A percentile compares a stretch with the other conserved stretches of the same genome.
Conservation (phyloP, 495 filamentous ascomycete species). For the Lasiosphaeria miniovina region DNA sequence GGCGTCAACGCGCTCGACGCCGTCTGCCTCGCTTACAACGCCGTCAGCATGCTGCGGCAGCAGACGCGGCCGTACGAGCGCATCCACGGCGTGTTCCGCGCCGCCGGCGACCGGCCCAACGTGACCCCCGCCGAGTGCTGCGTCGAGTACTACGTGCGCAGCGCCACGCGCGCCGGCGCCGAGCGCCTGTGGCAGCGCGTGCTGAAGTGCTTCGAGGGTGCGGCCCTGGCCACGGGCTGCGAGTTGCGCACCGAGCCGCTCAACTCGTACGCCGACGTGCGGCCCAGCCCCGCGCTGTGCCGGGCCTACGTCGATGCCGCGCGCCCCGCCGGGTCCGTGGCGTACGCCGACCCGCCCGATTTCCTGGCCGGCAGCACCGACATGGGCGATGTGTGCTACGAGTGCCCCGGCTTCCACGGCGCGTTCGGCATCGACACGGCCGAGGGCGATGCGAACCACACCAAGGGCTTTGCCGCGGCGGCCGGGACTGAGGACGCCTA, state of each 20-base stretch:
- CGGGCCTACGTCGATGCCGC: slow-evolving; percentile 50
- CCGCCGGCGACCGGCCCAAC: slow-evolving; percentile 31
- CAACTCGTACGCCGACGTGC: slow-evolving; percentile 53
- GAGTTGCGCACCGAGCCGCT: slow-evolving; percentile 46
- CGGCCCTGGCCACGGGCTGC: slow-evolving; percentile 55
- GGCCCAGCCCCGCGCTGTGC: slow-evolving; percentile 47
- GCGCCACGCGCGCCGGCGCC: slow-evolving; percentile 40
- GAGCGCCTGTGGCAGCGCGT: slow-evolving; percentile 49
- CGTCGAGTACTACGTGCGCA: slow-evolving; percentile 57
- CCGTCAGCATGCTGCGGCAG: slow-evolving; percentile 59
- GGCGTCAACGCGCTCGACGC: slow-evolving; percentile 65
- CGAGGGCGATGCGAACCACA: slow-evolving; percentile 51
- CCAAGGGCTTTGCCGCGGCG: slow-evolving; percentile 50
- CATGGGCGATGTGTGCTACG: slow-evolving; percentile 57
- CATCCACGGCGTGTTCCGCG: slow-evolving; percentile 29
- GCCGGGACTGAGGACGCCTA: slow-evolving; percentile 50
- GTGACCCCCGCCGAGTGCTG: slow-evolving; percentile 54
- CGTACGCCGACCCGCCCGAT: slow-evolving; percentile 38
- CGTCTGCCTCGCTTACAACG: slow-evolving; percentile 59
- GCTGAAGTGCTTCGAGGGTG: slow-evolving; percentile 55
- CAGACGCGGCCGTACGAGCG: slow-evolving; percentile 47
- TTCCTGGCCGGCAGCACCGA: slow-evolving; percentile 43
- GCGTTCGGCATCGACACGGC: slow-evolving; percentile 50
- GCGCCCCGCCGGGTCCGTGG: slow-evolving; percentile 35
- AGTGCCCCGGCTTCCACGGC: slow-evolving; percentile 57